Evolutionary conservation across 192 early-diverging fungal species (phyloP).

Genomic region (Thamnidium elegans): DNA sequence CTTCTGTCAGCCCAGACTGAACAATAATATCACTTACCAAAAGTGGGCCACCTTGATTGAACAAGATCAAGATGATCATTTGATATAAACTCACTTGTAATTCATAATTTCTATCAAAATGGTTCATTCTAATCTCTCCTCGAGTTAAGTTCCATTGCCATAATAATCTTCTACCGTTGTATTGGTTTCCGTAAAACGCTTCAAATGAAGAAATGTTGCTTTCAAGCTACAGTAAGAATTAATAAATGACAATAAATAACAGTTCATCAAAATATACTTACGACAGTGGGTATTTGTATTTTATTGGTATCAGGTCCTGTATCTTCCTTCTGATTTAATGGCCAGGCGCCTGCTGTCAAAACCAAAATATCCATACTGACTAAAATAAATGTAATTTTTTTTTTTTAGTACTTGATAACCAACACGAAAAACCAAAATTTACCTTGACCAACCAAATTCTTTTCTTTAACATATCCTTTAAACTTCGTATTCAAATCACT

Average conservation of each 20-base stretch:
- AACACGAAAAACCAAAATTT: too few species aligned
- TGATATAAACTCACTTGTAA: slow-evolving; percentile 71
- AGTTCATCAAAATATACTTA: slow-evolving; percentile 32
- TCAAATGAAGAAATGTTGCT: slow-evolving; percentile 65
- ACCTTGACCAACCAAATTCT: neutral
- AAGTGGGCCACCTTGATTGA: slow-evolving; percentile 53
- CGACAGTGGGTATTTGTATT: slow-evolving; percentile 68
- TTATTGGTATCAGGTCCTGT: neutral
- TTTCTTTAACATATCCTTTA: slow-evolving; percentile 36
- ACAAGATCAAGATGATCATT: slow-evolving; percentile 62
- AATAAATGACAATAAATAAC: neutral
- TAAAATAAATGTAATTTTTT: slow-evolving; percentile 8
- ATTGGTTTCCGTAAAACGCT: slow-evolving; percentile 64
- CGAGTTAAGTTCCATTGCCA: slow-evolving; percentile 51
- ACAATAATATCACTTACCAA: slow-evolving; percentile 52
- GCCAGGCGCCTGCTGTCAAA: slow-evolving; percentile 82
- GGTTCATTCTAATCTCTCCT: slow-evolving; percentile 68
- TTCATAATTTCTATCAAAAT: slow-evolving; percentile 76
- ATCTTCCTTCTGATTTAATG: slow-evolving; percentile 47
- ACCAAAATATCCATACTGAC: slow-evolving; percentile 75
- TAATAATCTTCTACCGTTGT: slow-evolving; percentile 73
- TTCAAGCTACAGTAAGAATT: slow-evolving; percentile 50
- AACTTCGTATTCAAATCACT: slow-evolving; percentile 61
- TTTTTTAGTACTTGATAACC: too few species aligned
- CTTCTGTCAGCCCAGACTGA: slow-evolving; percentile 49